phyloP scores from a whole-genome alignment of 164 flowering plant species.

The Stephania cephalantha region DNA sequence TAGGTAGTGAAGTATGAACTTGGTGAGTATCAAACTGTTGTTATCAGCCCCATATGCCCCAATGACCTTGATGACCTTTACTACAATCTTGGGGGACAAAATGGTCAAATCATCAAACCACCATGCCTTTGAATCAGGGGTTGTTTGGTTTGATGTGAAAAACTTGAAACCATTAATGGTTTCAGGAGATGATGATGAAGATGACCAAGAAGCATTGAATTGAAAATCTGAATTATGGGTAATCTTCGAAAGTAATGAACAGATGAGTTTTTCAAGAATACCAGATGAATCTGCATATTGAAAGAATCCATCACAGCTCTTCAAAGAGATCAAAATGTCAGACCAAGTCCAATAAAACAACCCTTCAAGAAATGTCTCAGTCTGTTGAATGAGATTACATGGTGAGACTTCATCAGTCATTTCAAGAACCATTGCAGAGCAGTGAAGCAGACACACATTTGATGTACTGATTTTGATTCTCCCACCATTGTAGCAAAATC shows the following conservation, averaged over 20 bases:
- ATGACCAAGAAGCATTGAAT: conserved; percentile 34
- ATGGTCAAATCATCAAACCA: conserved; percentile 71
- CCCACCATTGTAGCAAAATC: conserved; percentile 74
- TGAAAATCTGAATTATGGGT: conserved; percentile 47
- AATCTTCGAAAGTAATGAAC: conserved; percentile 45
- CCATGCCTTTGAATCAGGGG: conserved; percentile 39
- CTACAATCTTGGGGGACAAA: conserved; percentile 48
- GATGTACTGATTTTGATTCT: conserved; percentile 33
- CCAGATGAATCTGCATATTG: conserved; percentile 49
- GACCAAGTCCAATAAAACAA: conserved; percentile 63
- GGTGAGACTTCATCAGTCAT: conserved; percentile 48
- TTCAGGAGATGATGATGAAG: conserved; percentile 60
- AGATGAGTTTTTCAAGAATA: conserved; percentile 47
- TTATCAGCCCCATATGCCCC: conserved; percentile 44
- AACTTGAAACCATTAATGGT: conserved; percentile 21
- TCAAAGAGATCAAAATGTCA: conserved; percentile 44
- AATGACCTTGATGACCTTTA: conserved; percentile 33
- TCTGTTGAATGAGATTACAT: conserved; percentile 47
- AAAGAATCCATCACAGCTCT: conserved; percentile 45
- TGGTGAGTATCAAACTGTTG: conserved; percentile 51
- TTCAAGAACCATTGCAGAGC: conserved; percentile 54
- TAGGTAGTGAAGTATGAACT: conserved; percentile 67
- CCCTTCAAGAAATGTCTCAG: conserved; percentile 55
- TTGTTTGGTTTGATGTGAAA: conserved; percentile 26
- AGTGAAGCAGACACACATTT: conserved; percentile 56